phyloP scores from a whole-genome alignment of 257 asterid species.

The Cynanchum wilfordii region DNA sequence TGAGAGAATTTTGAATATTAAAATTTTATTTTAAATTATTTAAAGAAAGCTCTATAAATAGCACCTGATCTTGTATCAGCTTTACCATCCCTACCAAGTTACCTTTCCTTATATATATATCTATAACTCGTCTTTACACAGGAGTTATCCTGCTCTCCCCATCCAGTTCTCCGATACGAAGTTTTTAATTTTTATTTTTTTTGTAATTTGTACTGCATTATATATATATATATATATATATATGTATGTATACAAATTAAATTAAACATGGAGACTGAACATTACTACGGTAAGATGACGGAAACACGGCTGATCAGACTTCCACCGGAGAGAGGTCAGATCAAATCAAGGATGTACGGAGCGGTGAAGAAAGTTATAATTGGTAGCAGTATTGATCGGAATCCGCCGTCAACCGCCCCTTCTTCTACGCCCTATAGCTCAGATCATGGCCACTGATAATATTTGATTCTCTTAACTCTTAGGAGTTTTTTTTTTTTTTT shows the following conservation, averaged over 20 bases:
- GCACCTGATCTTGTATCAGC: too few species aligned
- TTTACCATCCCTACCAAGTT: not conserved
- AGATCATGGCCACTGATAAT: not conserved
- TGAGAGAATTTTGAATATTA: too few species aligned
- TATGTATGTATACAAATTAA: too few species aligned
- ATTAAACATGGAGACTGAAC: not conserved
- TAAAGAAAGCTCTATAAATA: too few species aligned
- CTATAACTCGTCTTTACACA: too few species aligned
- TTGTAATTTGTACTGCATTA: too few species aligned
- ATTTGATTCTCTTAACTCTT: not conserved
- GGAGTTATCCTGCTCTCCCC: too few species aligned
- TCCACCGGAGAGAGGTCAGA: conserved; percentile 34
- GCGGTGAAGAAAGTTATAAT: not conserved
- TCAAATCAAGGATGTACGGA: conserved; percentile 20
- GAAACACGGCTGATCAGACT: not conserved
- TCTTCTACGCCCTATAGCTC: not conserved
- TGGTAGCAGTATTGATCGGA: not conserved
- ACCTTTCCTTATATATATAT: not conserved
- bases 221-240: too few species aligned
- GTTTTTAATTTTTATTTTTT: too few species aligned
- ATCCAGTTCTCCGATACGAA: too few species aligned
- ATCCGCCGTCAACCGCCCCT: not conserved
- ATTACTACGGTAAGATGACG: not conserved
- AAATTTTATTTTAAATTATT: too few species aligned
- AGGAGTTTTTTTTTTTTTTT: too few species aligned